Conservation (phyloP, 257 asterid genomes). For the Nicotiana otophora region DNA sequence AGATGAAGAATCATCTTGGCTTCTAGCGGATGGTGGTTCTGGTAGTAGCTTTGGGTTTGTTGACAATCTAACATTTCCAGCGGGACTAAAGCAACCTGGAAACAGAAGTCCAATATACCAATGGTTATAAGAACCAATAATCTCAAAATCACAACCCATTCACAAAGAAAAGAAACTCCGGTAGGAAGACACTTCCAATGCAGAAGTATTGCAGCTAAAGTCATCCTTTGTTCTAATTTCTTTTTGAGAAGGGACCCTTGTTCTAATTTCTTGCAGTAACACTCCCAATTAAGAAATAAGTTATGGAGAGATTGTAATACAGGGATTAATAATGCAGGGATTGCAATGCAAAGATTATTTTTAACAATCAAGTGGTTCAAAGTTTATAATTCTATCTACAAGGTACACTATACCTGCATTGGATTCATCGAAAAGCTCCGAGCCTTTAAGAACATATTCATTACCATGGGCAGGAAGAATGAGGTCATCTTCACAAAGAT, state of each 20-base stretch:
- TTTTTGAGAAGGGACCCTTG: background rate
- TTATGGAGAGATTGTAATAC: no score
- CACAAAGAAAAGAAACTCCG: background rate
- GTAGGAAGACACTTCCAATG: background rate
- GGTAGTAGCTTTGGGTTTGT: conserved; percentile 68
- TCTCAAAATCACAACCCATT: background rate
- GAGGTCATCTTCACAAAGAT: conserved; percentile 78
- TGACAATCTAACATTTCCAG: conserved; percentile 46
- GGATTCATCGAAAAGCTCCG: conserved; percentile 80
- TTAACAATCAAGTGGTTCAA: background rate
- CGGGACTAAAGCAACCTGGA: conserved; percentile 66
- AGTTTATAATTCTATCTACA: background rate
- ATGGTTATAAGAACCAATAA: background rate
- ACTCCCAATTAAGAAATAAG: background rate
- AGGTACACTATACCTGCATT: conserved; percentile 26
- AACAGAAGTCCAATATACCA: background rate
- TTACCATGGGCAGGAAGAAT: conserved; percentile 84
- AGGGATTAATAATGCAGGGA: no score
- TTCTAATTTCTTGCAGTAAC: background rate
- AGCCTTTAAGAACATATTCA: conserved; percentile 94
- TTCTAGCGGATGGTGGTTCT: conserved; percentile 73
- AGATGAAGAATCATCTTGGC: conserved; percentile 85
- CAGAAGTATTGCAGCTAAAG: background rate
- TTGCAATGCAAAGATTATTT: no score
- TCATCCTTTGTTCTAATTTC: background rate